Percentiles rank a stretch among this genome's conserved stretches.
Evolutionary conservation across 768 basidiomycete species (phyloP).

Genomic region (Naganishia vaughanmartiniae): DNA sequence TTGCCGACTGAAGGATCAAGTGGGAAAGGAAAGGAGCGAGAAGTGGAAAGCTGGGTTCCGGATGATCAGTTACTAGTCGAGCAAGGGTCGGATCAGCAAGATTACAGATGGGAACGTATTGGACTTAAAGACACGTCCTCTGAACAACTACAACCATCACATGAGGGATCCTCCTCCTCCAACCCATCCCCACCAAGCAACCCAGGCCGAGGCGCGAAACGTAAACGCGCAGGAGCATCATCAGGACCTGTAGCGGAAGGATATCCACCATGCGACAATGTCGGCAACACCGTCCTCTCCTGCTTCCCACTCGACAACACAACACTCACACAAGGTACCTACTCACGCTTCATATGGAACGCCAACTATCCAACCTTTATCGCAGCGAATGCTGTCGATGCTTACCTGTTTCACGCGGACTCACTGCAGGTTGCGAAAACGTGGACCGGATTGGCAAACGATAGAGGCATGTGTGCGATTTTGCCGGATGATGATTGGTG

Average conservation of each 20-base stretch:
- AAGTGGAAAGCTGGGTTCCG: not conserved
- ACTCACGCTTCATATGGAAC: slow-evolving; percentile 60
- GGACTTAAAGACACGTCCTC: not conserved
- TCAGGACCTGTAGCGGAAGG: slow-evolving; percentile 26
- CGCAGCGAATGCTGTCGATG: slow-evolving; percentile 30
- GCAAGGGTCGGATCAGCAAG: not conserved
- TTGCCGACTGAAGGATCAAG: not conserved
- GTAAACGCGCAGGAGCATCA: slow-evolving; percentile 26
- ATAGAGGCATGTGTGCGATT: slow-evolving; percentile 22
- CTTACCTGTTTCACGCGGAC: slow-evolving; percentile 31
- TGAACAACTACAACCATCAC: not conserved
- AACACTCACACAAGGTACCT: slow-evolving; percentile 68
- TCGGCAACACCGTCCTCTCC: slow-evolving; percentile 69
- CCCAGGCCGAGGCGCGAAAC: not conserved
- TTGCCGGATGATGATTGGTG: slow-evolving; percentile 29
- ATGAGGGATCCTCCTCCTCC: not conserved
- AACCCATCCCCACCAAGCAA: not conserved
- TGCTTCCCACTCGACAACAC: slow-evolving; percentile 68
- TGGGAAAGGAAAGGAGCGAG: not conserved
- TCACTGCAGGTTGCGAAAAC: slow-evolving; percentile 25
- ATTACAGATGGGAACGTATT: not conserved
- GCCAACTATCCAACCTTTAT: slow-evolving; percentile 33
- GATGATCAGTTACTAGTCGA: not conserved
- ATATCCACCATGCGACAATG: slow-evolving; percentile 50
- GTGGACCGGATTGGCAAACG: slow-evolving; percentile 15